Conservation (phyloP, 495 filamentous ascomycete genomes). For the Thermochaetoides thermophila region DNA sequence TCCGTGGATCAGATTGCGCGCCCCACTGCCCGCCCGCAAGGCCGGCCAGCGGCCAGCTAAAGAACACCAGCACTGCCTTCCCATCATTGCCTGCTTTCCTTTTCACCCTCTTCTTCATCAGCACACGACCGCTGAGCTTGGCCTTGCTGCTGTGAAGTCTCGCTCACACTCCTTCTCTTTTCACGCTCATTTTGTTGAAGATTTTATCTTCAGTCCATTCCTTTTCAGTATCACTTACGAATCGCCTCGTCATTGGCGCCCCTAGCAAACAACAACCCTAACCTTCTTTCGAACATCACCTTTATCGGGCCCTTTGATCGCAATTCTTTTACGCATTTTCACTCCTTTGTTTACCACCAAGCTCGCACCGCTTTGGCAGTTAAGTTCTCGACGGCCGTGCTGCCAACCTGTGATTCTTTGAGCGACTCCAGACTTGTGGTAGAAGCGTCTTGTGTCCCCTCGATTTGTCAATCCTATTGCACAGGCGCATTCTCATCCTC, state of each 20-base stretch:
- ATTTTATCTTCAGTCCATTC: slow-evolving; percentile 23
- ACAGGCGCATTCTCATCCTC: slow-evolving; percentile 18
- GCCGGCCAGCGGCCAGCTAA: slow-evolving; percentile 4
- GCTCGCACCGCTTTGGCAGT: neutral
- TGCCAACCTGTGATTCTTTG: slow-evolving; percentile 6
- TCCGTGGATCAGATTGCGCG: slow-evolving; percentile 5
- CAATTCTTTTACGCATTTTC: slow-evolving; percentile 19
- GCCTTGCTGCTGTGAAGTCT: slow-evolving; percentile 8
- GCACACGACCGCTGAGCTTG: slow-evolving; percentile 5
- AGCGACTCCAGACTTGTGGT: slow-evolving; percentile 5
- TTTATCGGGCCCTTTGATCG: slow-evolving; percentile 2
- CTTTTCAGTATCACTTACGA: slow-evolving; percentile 12
- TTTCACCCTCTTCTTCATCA: slow-evolving; percentile 9
- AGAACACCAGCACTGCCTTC: slow-evolving; percentile 2
- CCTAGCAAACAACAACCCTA: neutral
- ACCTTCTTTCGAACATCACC: neutral
- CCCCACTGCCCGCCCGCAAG: no score
- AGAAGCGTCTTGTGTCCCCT: no score
- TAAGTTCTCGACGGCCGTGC: slow-evolving; percentile 9
- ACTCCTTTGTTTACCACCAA: slow-evolving; percentile 13
- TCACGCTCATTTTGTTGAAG: slow-evolving; percentile 14
- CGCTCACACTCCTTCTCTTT: slow-evolving; percentile 13
- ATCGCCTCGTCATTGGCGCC: neutral
- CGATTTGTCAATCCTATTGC: slow-evolving; percentile 26
- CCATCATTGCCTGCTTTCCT: slow-evolving; percentile 1